Evolutionary conservation across 306 rosid species (phyloP).

Genomic region (Rosa lucieae): DNA sequence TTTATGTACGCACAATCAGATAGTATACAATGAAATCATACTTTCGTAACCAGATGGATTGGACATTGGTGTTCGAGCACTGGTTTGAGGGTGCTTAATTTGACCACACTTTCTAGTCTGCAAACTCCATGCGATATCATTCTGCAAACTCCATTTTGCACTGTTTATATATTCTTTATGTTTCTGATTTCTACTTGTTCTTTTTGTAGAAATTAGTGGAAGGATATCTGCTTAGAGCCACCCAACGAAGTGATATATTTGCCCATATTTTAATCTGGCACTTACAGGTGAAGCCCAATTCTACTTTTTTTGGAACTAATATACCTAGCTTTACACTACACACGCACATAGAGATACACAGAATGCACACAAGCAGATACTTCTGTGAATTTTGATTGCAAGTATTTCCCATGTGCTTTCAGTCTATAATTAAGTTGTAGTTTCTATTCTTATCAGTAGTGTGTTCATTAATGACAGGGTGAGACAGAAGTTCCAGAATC

Average conservation of each 20-base stretch:
- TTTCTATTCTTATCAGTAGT: conserved; percentile 19
- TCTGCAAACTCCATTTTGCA: conserved; percentile 5
- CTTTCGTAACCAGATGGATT: not conserved
- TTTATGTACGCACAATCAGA: not conserved
- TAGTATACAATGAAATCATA: not conserved
- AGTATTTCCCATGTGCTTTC: not conserved
- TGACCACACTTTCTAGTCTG: conserved; percentile 3
- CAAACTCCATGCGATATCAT: not conserved
- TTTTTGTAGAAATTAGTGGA: conserved; percentile 82
- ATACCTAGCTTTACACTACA: not conserved
- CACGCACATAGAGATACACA: not conserved
- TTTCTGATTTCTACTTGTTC: conserved; percentile 23
- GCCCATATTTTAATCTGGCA: conserved; percentile 98
- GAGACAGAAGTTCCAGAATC: conserved; percentile 67
- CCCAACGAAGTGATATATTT: conserved; percentile 92
- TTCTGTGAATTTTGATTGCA: not conserved
- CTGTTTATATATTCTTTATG: conserved; percentile 2
- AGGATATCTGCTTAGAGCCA: conserved; percentile 96
- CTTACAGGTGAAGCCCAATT: conserved; percentile 62
- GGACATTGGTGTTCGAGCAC: not conserved
- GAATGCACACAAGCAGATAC: not conserved
- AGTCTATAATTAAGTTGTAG: conserved; percentile 5
- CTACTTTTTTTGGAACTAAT: not conserved
- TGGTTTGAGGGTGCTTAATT: conserved; percentile 12
- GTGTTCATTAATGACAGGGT: conserved; percentile 67